These are phyloP conservation scores for Colletotrichum sp. DNA, from an alignment of 2,329 filamentous ascomycete genomes.

Conservation along the genomic window DNA sequence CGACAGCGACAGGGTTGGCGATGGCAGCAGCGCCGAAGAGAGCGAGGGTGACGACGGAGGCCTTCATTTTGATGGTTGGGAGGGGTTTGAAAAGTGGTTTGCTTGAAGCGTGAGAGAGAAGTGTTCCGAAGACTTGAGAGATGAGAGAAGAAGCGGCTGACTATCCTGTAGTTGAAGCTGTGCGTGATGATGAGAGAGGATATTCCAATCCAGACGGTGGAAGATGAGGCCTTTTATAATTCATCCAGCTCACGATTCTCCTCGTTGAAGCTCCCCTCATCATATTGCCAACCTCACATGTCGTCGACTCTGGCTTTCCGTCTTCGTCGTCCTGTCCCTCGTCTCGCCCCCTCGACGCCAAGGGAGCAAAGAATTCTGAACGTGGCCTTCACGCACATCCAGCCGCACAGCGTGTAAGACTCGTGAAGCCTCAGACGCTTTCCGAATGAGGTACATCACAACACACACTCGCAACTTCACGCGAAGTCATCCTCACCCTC, in stretches of 20 bases:
- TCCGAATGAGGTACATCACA: background rate
- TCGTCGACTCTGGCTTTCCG: background rate
- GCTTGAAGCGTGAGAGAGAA: background rate
- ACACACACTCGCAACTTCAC: background rate
- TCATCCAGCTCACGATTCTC: background rate
- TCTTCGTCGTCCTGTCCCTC: slow-evolving; percentile 2
- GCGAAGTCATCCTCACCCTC: background rate
- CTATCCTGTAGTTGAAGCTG: slow-evolving; percentile 15
- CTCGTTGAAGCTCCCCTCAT: background rate
- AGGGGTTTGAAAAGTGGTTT: background rate
- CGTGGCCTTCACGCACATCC: background rate
- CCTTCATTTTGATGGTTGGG: slow-evolving; percentile 19
- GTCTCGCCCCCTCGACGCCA: background rate
- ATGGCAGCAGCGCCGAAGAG: background rate
- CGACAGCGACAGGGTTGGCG: slow-evolving; percentile 11
- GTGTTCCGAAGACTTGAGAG: background rate
- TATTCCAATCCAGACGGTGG: background rate
- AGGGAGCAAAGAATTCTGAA: background rate
- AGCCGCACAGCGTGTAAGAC: background rate
- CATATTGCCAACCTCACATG: background rate
- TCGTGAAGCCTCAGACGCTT: background rate
- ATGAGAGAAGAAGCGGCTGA: slow-evolving; percentile 10
- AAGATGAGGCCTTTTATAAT: slow-evolving; percentile 13
- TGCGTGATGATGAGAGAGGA: slow-evolving; percentile 4
- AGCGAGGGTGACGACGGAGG: slow-evolving; percentile 2